Conservation (phyloP, 2,329 filamentous ascomycete genomes). For the Arthroderma sp. region DNA sequence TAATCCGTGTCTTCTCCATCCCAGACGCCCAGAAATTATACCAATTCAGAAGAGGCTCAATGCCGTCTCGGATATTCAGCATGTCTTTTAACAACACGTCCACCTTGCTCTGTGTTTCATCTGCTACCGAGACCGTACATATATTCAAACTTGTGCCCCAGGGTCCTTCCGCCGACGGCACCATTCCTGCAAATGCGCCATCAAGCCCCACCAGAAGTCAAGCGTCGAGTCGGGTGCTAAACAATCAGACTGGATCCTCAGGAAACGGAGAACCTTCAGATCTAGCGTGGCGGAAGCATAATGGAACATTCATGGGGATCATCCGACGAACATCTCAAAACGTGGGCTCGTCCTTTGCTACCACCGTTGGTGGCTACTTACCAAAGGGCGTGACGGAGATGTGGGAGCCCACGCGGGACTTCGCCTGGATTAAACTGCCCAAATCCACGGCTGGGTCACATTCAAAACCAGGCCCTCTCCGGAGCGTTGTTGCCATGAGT, state of each 20-base stretch:
- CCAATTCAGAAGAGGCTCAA: conserved; percentile 89
- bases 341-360: conserved; percentile 77
- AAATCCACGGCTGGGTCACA: conserved; percentile 35
- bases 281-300: conserved; percentile 33
- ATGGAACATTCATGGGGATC: conserved; percentile 78
- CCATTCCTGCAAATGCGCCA: conserved; percentile 11
- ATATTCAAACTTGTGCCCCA: conserved; percentile 65
- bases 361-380: conserved; percentile 80
- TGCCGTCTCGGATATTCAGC: conserved; percentile 90
- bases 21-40: conserved; percentile 86
- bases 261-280: conserved; percentile 17
- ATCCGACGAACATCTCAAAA: conserved; percentile 89
- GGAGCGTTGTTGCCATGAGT: conserved; percentile 95
- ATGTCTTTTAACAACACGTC: conserved; percentile 98
- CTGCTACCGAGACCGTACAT: conserved; percentile 89
- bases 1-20: conserved; percentile 89
- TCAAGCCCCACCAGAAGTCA: conserved; percentile 15
- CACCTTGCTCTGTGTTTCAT: conserved; percentile 87
- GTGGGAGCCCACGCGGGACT: conserved; percentile 91
- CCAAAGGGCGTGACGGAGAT: conserved; percentile 92
- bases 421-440: conserved; percentile 90
- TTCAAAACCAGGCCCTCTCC: conserved; percentile 41
- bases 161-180: conserved; percentile 19
- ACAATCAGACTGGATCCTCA: conserved; percentile 18
- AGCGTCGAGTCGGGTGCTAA: conserved; percentile 20